A percentile compares a stretch with the other conserved stretches of the same genome.
Evolutionary conservation across 345 rosid genomes (phyloP).

Genomic region (Pistacia integerrima): DNA sequence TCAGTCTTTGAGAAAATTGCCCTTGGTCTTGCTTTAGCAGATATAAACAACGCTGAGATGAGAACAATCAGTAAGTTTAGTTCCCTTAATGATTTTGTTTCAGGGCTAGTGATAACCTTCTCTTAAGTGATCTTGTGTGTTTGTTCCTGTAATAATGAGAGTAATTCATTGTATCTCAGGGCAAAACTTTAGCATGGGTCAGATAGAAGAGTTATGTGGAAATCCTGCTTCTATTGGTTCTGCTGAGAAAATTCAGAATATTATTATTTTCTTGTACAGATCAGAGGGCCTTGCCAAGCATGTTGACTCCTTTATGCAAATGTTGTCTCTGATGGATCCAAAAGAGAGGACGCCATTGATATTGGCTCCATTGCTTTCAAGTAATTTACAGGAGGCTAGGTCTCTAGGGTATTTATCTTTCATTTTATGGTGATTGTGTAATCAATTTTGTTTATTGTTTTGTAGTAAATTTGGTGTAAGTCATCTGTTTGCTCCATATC

Average conservation of each 20-base stretch:
- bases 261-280: constrained; percentile 31
- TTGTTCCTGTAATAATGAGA: neutral
- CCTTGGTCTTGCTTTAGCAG: constrained; percentile 38
- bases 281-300: constrained; percentile 34
- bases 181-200: constrained; percentile 36
- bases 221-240: constrained; percentile 30
- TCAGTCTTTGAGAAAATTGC: constrained; percentile 37
- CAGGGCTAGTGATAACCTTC: neutral
- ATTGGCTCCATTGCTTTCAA: constrained; percentile 31
- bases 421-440: neutral
- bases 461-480: neutral
- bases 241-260: constrained; percentile 33
- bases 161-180: constrained; percentile 15
- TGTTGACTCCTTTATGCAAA: constrained; percentile 32
- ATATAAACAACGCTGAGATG: constrained; percentile 24
- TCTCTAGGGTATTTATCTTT: constrained; percentile 26
- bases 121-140: neutral
- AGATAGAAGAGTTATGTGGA: constrained; percentile 33
- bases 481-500: neutral
- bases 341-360: constrained; percentile 28
- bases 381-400: constrained; percentile 26
- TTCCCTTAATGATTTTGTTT: neutral
- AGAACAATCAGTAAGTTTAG: constrained; percentile 28
- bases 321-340: constrained; percentile 29
- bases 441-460: neutral